Evolutionary conservation across 345 rosid genomes (phyloP), one percentile per base, ranked within the genome.

Genomic region (Camelina neglecta): DNA sequence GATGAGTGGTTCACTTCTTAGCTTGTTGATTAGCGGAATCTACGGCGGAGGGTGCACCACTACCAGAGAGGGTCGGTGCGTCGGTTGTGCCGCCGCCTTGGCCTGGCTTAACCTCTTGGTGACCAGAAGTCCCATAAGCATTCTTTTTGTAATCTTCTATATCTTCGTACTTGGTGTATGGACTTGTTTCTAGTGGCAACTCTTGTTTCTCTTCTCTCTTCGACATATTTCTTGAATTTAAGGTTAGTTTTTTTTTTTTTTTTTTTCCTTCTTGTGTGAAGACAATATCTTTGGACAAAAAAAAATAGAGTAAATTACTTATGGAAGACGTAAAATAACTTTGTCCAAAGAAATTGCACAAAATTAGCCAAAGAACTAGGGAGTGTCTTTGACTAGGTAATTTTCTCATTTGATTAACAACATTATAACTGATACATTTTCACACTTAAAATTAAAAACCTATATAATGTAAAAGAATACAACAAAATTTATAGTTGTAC

Each of bases 61-160:
- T 23, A 9, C 88, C 83, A 7, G 88, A 47, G 45, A 69, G 82
- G 0, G 92, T 84, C 20, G 90, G 88, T 36, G 85, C 88, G 12
- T 80, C 89, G n/a, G 87, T 86, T 66, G 76, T 50, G 6, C 89
- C 85, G 0, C 84, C 83, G 4, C 81, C 80, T 42, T 78, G 89
- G 62, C 80, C 70, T 49, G 70, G 80, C 64, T 82, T 76, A 60
- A 86, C 85, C 29, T 74, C 56, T 16, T 70, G 82, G 73, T 86
- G 90, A 29, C 86, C 90, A 4, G 82, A 56, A n/a, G 85, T 82
- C 49, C 89, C 93, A 48, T 82, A 82, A 10, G 77, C 86, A 0
- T 80, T 67, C 23, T 61, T 45, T 76, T 84, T 85, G 82, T 84
- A 83, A 62, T 79, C 89, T 71, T 88, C 89, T 56, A 86, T 15